Conservation (phyloP, 1,139 yeast species). For the Blastobotrys malaysiensis region DNA sequence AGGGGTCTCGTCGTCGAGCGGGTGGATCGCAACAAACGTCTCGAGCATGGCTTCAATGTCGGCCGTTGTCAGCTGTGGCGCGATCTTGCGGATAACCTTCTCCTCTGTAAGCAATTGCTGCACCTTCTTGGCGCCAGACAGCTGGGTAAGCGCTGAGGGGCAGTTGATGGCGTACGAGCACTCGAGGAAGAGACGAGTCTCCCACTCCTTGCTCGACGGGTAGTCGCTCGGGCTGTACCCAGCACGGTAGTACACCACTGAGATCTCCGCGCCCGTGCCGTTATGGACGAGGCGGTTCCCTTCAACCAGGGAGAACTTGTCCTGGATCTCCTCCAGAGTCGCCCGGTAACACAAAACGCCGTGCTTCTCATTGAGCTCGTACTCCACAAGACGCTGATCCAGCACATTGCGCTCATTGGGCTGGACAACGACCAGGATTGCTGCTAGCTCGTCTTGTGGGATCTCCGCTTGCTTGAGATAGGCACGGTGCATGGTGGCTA, state of each 20-base stretch:
- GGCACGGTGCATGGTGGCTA: conserved; percentile 58
- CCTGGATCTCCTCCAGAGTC: conserved; percentile 55
- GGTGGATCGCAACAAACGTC: conserved; percentile 83
- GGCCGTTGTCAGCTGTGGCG: conserved; percentile 39
- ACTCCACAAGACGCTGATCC: conserved; percentile 85
- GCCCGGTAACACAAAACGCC: conserved; percentile 59
- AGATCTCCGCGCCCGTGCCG: conserved; percentile 60
- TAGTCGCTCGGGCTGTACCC: conserved; percentile 84
- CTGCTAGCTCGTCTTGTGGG: conserved; percentile 35
- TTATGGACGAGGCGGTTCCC: conserved; percentile 40
- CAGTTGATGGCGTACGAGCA: conserved; percentile 78
- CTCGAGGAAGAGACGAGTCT: conserved; percentile 66
- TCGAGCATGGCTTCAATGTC: conserved; percentile 37
- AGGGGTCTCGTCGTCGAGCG: conserved; percentile 61
- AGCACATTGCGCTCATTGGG: conserved; percentile 81
- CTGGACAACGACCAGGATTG: conserved; percentile 78
- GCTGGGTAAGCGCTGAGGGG: conserved; percentile 82
- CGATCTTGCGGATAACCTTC: conserved; percentile 43
- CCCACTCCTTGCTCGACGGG: conserved; percentile 61
- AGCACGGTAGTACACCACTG: conserved; percentile 84
- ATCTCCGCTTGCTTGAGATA: conserved; percentile 33
- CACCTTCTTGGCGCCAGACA: conserved; percentile 87
- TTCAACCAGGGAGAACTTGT: conserved; percentile 34
- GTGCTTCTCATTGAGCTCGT: conserved; percentile 51
- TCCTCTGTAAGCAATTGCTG: conserved; percentile 77